These are phyloP conservation scores for Erysimum pusillum DNA, from an alignment of 441 rosid species.

Conservation along the genomic window DNA sequence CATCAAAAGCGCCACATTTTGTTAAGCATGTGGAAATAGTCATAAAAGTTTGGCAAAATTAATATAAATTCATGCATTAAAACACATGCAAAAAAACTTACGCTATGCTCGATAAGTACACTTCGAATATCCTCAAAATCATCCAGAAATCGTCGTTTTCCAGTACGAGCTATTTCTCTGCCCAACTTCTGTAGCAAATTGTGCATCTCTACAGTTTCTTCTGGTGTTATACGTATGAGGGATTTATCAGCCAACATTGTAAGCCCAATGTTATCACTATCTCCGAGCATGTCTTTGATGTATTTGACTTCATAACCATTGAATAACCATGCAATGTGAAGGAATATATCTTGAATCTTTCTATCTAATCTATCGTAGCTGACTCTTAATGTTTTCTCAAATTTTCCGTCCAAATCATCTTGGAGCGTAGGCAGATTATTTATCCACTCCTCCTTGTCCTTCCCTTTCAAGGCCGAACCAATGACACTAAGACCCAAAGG, in stretches of 20 bases:
- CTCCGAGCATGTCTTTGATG: neutral
- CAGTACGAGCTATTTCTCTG: neutral
- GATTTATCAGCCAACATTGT: neutral
- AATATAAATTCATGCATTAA: neutral
- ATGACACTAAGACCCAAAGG: constrained; percentile 39
- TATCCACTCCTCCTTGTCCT: neutral
- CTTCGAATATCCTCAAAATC: neutral
- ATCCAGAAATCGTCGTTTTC: neutral
- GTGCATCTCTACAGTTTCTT: neutral
- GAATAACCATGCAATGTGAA: constrained; percentile 17
- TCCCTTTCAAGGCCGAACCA: neutral
- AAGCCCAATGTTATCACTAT: neutral
- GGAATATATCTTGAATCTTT: neutral
- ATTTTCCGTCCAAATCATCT: neutral
- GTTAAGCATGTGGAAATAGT: neutral
- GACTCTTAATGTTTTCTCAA: constrained; percentile 11
- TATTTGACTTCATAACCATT: neutral
- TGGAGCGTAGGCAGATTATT: neutral
- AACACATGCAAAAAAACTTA: neutral
- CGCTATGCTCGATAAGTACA: neutral
- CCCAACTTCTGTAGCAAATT: constrained; percentile 1
- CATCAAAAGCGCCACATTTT: too few species aligned
- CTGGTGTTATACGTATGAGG: neutral
- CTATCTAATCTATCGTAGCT: neutral
- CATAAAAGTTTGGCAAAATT: neutral